A percentile compares a stretch with the other conserved stretches of the same genome.
Conservation (phyloP, 1,139 yeast species). For the Tardiomyces blankii region DNA sequence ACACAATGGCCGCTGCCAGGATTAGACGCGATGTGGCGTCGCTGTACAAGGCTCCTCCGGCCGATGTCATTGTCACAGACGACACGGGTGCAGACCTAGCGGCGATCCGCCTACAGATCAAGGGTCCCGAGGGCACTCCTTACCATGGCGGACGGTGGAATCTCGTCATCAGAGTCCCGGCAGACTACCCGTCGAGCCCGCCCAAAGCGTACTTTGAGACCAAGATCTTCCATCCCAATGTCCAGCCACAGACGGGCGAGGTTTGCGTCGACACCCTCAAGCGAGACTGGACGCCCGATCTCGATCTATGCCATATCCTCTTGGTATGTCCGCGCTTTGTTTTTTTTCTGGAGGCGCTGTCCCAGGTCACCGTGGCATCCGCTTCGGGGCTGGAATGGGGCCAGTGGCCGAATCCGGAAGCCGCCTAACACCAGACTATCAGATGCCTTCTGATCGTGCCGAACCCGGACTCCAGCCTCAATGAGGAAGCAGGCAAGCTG, state of each 20-base stretch:
- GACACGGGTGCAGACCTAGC: conserved; percentile 67
- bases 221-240: conserved; percentile 66
- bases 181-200: conserved; percentile 72
- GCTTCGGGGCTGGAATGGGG: background rate
- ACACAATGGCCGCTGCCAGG: background rate
- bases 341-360: too few species aligned
- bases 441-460: conserved; percentile 26
- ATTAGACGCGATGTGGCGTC: conserved; percentile 4
- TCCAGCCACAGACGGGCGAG: conserved; percentile 59
- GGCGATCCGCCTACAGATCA: conserved; percentile 73
- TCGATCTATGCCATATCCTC: conserved; percentile 19
- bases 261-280: conserved; percentile 79
- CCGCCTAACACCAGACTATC: conserved; percentile 15
- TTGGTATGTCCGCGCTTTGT: too few species aligned
- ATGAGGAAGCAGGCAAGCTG: conserved; percentile 26
- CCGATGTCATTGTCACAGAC: conserved; percentile 8
- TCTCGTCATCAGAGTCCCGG: conserved; percentile 79
- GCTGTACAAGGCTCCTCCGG: conserved; percentile 9
- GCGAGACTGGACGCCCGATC: conserved; percentile 65
- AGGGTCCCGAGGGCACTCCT: conserved; percentile 95
- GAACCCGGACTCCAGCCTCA: conserved; percentile 26
- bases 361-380: too few species aligned
- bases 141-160: conserved; percentile 80
- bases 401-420: background rate
- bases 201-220: conserved; percentile 61